Conservation (phyloP, 805 yeast species). For the Yarrowia sp. region DNA sequence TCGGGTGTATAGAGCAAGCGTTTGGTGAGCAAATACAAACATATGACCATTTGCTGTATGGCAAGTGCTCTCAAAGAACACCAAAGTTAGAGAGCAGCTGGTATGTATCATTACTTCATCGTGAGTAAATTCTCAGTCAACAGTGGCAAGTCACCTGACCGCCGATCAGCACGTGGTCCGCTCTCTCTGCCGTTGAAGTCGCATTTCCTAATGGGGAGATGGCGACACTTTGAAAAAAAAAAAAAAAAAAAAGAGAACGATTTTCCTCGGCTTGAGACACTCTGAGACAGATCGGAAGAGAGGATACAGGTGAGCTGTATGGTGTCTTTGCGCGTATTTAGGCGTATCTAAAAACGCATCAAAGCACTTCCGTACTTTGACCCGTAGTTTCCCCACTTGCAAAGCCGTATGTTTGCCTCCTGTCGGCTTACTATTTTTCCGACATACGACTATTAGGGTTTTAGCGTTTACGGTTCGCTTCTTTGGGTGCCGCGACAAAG, state of each 20-base stretch:
- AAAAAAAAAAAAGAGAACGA: no score
- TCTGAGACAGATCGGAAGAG: neutral
- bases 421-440: neutral
- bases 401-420: neutral
- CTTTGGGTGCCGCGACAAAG: conserved; percentile 19
- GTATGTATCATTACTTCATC: neutral
- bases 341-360: neutral
- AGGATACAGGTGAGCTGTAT: no score
- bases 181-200: neutral
- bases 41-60: no score
- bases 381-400: neutral
- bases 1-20: no score
- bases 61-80: no score
- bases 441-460: neutral
- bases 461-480: conserved; percentile 4
- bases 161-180: conserved; percentile 11
- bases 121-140: neutral
- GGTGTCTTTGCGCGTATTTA: no score
- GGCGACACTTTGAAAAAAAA: no score
- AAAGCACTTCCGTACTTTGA: neutral
- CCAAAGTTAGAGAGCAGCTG: neutral
- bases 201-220: no score
- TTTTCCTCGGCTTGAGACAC: no score
- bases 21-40: no score
- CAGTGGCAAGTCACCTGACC: conserved; percentile 6